Evolutionary conservation across 768 basidiomycete genomes (phyloP).

Genomic region (Tephrocybe sp.): DNA sequence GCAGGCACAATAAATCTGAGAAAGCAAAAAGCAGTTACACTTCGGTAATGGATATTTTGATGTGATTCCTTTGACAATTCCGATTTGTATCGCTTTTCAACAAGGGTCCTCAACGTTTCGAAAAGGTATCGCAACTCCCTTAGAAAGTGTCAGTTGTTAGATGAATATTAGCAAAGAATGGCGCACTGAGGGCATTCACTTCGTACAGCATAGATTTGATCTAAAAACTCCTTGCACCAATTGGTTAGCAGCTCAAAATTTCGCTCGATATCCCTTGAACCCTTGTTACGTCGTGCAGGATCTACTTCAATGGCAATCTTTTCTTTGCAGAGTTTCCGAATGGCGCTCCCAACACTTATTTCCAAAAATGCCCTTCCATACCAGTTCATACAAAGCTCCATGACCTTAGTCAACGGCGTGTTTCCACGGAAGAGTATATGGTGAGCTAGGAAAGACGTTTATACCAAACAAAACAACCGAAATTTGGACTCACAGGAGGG

Average conservation of each 20-base stretch:
- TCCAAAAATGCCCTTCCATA: slow-evolving; percentile 82
- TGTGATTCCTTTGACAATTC: slow-evolving; percentile 41
- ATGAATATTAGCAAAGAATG: background rate
- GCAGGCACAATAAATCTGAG: slow-evolving; percentile 88
- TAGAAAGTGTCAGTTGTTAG: slow-evolving; percentile 6
- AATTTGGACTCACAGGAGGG: slow-evolving; percentile 49
- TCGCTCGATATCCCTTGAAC: slow-evolving; percentile 58
- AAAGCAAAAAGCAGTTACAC: slow-evolving; percentile 88
- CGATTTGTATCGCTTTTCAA: slow-evolving; percentile 60
- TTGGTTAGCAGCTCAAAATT: slow-evolving; percentile 66
- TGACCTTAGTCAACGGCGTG: slow-evolving; percentile 65
- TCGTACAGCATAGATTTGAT: slow-evolving; percentile 71
- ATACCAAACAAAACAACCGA: background rate
- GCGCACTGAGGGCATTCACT: slow-evolving; percentile 74
- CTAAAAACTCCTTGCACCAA: slow-evolving; percentile 84
- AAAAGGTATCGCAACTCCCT: slow-evolving; percentile 78
- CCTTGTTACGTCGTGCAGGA: slow-evolving; percentile 62
- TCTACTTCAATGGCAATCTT: slow-evolving; percentile 82
- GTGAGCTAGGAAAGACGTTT: slow-evolving; percentile 47
- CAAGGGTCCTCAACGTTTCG: slow-evolving; percentile 64
- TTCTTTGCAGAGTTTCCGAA: slow-evolving; percentile 70
- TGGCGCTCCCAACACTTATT: slow-evolving; percentile 67
- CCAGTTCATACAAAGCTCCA: slow-evolving; percentile 79
- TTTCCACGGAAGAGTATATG: slow-evolving; percentile 74
- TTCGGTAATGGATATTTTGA: slow-evolving; percentile 68